Conservation (phyloP, 73 alveolate genomes). For the Stentor roeselii region DNA sequence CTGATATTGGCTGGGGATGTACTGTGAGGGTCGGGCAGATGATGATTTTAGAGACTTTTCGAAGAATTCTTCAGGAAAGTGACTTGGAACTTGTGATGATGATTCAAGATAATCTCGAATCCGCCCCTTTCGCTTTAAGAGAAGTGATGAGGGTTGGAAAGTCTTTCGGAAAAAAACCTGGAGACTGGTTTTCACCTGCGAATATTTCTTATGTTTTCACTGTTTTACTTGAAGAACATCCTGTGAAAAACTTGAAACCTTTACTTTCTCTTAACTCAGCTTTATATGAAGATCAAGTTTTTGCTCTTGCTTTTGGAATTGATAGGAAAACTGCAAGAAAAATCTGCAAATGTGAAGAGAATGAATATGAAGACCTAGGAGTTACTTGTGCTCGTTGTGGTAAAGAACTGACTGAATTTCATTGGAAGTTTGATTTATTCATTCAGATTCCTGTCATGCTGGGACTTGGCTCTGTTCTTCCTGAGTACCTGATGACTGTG, state of each 20-base stretch:
- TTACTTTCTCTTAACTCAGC: background rate
- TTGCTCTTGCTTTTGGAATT: background rate
- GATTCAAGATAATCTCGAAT: conserved; percentile 9
- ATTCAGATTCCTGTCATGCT: conserved; percentile 52
- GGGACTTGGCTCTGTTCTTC: conserved; percentile 48
- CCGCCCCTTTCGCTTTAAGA: conserved; percentile 13
- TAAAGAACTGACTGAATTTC: background rate
- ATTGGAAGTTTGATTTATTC: conserved; percentile 1
- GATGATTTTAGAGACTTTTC: conserved; percentile 46
- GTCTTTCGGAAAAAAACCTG: background rate
- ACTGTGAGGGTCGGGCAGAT: conserved; percentile 63
- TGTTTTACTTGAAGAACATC: background rate
- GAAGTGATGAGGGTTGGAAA: conserved; percentile 18
- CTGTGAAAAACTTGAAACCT: background rate
- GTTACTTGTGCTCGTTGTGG: background rate
- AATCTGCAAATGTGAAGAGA: background rate
- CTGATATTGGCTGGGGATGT: conserved; percentile 70
- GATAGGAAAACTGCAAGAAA: background rate
- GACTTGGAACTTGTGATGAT: background rate
- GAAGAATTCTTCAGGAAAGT: background rate
- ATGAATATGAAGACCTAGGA: background rate
- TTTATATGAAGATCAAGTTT: background rate
- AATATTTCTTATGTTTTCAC: background rate
- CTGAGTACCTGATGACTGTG: conserved; percentile 40
- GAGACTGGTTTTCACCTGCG: conserved; percentile 24